Conservation (phyloP, 768 basidiomycete genomes). For the Aureoboletus auriporus region DNA sequence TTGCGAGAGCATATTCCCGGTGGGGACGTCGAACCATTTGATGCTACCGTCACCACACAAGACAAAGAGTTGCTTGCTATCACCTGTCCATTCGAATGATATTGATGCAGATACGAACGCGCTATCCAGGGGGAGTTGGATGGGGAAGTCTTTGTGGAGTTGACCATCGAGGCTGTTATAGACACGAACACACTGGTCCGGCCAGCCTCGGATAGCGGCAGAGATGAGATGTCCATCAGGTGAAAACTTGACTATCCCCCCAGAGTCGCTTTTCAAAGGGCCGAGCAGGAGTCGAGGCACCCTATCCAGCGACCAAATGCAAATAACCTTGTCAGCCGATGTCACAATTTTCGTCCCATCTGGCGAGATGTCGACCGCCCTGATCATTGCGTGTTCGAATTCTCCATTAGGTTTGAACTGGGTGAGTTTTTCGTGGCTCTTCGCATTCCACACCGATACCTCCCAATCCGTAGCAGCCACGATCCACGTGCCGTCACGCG, state of each 20-base stretch:
- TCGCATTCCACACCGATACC: background rate
- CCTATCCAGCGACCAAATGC: conserved; percentile 5
- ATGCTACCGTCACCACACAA: background rate
- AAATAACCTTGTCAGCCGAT: background rate
- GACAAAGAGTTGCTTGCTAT: background rate
- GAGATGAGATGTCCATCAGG: conserved; percentile 4
- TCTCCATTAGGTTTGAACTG: background rate
- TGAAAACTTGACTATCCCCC: conserved; percentile 6
- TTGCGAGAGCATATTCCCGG: background rate
- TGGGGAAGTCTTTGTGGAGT: background rate
- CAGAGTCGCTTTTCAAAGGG: background rate
- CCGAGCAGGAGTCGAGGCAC: background rate
- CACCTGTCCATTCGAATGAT: background rate
- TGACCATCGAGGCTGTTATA: background rate
- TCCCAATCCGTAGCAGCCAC: background rate
- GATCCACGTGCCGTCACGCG: background rate
- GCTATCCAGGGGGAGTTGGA: background rate
- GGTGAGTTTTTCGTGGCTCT: background rate
- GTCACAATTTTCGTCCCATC: conserved; percentile 5
- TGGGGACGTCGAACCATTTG: background rate
- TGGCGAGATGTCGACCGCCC: background rate
- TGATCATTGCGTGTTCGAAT: background rate
- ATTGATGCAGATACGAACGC: too few species aligned
- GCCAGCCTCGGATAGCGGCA: background rate
- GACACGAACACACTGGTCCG: background rate